Conservation (phyloP, 129 eudicot genomes). For the Apium graveolens region DNA sequence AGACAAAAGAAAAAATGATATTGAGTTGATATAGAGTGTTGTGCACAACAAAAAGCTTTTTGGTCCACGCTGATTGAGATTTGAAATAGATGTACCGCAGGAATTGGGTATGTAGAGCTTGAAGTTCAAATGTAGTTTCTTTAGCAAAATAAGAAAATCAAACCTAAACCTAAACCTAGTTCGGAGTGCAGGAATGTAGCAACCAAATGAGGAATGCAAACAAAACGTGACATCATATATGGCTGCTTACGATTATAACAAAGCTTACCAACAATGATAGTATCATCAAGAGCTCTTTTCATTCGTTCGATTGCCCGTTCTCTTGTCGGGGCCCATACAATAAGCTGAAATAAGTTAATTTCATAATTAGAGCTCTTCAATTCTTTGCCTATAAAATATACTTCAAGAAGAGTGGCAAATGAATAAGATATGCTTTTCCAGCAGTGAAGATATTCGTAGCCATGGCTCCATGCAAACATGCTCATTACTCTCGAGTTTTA, state of each 20-base stretch:
- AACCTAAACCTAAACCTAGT: not conserved
- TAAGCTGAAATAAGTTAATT: slow-evolving; percentile 48
- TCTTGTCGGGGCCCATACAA: slow-evolving; percentile 99
- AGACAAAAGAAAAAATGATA: not conserved
- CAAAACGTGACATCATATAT: not conserved
- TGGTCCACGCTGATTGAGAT: not conserved
- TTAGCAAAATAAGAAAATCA: not conserved
- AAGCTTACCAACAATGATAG: slow-evolving; percentile 68
- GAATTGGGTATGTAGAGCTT: not conserved
- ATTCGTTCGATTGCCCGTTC: slow-evolving; percentile 95
- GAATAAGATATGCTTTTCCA: not conserved
- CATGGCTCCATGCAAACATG: not conserved
- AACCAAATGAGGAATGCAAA: not conserved
- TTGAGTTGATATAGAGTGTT: not conserved
- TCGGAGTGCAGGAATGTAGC: not conserved
- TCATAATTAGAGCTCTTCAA: not conserved
- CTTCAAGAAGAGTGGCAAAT: not conserved
- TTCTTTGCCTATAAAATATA: not conserved
- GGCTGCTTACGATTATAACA: not conserved
- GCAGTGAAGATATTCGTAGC: not conserved
- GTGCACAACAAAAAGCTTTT: not conserved
- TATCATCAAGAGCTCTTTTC: slow-evolving; percentile 97
- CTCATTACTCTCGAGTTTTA: not conserved
- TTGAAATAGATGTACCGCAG: not conserved
- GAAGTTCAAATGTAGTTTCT: not conserved